A percentile compares a stretch with the other conserved stretches of the same genome.
Conservation (phyloP, 441 rosid genomes). For the Melastoma candidum region DNA sequence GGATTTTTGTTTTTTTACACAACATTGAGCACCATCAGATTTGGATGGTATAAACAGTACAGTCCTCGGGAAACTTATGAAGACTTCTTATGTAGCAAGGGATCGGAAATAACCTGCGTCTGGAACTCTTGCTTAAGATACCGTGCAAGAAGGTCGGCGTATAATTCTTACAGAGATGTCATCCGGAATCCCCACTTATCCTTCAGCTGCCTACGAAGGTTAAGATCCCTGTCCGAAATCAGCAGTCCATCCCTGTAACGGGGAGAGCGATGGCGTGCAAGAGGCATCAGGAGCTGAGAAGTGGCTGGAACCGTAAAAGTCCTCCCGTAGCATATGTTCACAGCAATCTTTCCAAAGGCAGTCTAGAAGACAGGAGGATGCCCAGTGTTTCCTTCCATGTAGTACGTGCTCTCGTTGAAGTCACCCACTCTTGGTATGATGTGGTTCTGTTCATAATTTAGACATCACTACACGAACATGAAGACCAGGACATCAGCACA, state of each 20-base stretch:
- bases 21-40: too few relatives aligned
- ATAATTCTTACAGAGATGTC: constrained; percentile 79
- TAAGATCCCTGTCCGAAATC: constrained; percentile 85
- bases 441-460: constrained; percentile 61
- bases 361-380: constrained; percentile 90
- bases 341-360: constrained; percentile 73
- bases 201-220: constrained; percentile 82
- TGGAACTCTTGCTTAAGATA: constrained; percentile 66
- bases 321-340: constrained; percentile 89
- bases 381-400: constrained; percentile 95
- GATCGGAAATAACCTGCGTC: constrained; percentile 72
- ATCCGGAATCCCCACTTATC: constrained; percentile 95
- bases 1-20: too few relatives aligned
- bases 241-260: constrained; percentile 69
- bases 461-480: constrained; percentile 2
- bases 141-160: constrained; percentile 42
- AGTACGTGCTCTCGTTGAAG: constrained; percentile 94
- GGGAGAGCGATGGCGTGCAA: constrained; percentile 74
- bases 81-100: constrained; percentile 53
- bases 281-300: constrained; percentile 95
- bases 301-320: constrained; percentile 89
- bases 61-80: constrained; percentile 16
- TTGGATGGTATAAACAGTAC: too few relatives aligned
- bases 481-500: constrained; percentile 4
- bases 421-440: constrained; percentile 87